Evolutionary conservation across 179 eudicot species (phyloP).

Genomic region (Dionaea muscipula): DNA sequence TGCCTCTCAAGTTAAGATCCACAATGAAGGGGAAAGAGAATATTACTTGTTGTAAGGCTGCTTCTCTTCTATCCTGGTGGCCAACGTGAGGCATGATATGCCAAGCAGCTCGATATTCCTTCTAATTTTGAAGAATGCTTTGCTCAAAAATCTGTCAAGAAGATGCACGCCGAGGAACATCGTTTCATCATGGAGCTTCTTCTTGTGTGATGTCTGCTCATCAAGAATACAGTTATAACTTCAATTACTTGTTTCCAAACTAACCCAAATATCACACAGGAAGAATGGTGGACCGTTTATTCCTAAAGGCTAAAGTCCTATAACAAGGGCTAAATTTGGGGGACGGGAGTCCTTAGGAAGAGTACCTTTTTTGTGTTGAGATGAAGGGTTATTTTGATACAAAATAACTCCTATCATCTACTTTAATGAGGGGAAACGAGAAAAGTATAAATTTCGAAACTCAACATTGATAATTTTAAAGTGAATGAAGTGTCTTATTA

Average conservation of each 20-base stretch:
- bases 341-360: no score
- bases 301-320: no score
- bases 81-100: slow-evolving; percentile 78
- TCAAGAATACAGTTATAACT: slow-evolving; percentile 2
- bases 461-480: no score
- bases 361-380: no score
- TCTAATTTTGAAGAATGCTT: slow-evolving; percentile 60
- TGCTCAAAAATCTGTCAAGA: slow-evolving; percentile 70
- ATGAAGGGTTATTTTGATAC: no score
- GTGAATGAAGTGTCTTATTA: no score
- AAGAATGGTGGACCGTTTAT: no score
- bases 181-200: slow-evolving; percentile 66
- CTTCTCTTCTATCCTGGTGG: slow-evolving; percentile 87
- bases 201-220: slow-evolving; percentile 51
- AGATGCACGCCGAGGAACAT: slow-evolving; percentile 67
- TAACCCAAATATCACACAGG: no score
- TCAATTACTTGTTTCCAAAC: neutral
- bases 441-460: no score
- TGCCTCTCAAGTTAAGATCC: neutral
- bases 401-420: no score
- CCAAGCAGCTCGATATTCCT: slow-evolving; percentile 71
- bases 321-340: no score
- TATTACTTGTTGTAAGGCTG: slow-evolving; percentile 79
- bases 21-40: neutral
- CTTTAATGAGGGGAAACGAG: no score